Evolutionary conservation across 2,329 filamentous ascomycete genomes (phyloP), one percentile per base, ranked within the genome.

Genomic region (Diaporthe helianthi): DNA sequence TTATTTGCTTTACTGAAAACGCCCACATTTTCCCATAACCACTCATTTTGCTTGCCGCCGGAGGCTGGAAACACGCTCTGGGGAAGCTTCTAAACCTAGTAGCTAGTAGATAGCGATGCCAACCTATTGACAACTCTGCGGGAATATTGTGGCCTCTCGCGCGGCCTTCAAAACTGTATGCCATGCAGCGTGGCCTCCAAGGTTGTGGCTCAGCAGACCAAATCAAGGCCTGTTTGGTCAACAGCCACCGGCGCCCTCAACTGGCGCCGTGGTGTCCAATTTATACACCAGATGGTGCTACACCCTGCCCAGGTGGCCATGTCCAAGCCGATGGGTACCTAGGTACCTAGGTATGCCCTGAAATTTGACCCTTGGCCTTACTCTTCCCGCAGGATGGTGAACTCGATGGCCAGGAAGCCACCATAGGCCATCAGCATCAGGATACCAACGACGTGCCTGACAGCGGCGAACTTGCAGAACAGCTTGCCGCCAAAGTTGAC

Each of bases 361-460:
- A 63, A 9, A 17, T 5, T 2, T 19, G 22, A 4, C n/a, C 5
- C 29, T 36, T 26, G 29, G 29, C n/a, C 29, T 67, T 46, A 58
- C 29, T 67, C 65, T 12, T 46, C 69, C 2, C 69, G 67, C 60
- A 71, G 47, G 4, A 71, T 66, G 1, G 69, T 71, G 7, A 71
- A 63, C 22, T 71, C 69, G 33, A 71, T 29, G 1, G 69, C 69
- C 31, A 69, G 24, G 49, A 71, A 71, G 2, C 67, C 69, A 6
- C 69, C 69, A 26, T 71, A 71, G 3, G 52, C 69, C 22, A 71
- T 64, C n/a, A 71, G n/a, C 67, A 71, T 63, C 54, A 71, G 36
- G 2, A 64, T 55, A 6, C 69, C 69, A n/a, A 71, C 17, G 38
- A 69, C 53, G 29, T 71, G 67, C 47, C 69, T 69, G 36, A 71